phyloP scores from a whole-genome alignment of 208 protist genomes.

The Naegleria fowleri region DNA sequence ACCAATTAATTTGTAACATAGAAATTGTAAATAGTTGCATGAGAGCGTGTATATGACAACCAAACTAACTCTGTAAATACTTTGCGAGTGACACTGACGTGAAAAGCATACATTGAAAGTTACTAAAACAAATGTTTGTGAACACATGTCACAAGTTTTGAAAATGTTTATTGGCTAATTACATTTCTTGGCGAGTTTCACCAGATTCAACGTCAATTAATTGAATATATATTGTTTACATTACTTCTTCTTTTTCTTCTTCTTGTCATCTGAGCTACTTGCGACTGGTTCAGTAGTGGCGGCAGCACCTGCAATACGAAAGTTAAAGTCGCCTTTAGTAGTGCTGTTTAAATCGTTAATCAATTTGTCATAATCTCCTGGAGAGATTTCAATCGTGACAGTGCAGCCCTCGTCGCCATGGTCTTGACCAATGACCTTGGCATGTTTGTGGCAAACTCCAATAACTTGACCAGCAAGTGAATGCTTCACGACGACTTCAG shows the following conservation, averaged over 20 bases:
- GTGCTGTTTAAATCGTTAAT: not conserved
- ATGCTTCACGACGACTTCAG: not conserved
- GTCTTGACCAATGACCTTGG: not conserved
- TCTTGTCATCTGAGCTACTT: not conserved
- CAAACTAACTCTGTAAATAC: no score
- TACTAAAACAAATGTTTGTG: no score
- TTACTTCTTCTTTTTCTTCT: slow-evolving; percentile 15
- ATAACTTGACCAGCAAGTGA: not conserved
- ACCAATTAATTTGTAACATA: not conserved
- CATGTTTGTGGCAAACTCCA: not conserved
- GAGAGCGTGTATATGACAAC: no score
- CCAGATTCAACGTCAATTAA: no score
- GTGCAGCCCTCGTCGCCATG: not conserved
- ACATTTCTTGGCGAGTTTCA: no score
- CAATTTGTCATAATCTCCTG: slow-evolving; percentile 26
- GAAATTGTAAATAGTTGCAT: not conserved
- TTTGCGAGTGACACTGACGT: no score
- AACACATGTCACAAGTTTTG: no score
- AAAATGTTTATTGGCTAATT: no score
- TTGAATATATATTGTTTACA: no score
- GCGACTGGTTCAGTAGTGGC: not conserved
- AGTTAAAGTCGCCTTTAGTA: slow-evolving; percentile 8
- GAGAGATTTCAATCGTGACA: not conserved
- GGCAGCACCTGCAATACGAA: not conserved
- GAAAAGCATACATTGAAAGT: no score